Conservation (phyloP, 2,329 filamentous ascomycete species). For the Aphanoascus verrucosus region DNA sequence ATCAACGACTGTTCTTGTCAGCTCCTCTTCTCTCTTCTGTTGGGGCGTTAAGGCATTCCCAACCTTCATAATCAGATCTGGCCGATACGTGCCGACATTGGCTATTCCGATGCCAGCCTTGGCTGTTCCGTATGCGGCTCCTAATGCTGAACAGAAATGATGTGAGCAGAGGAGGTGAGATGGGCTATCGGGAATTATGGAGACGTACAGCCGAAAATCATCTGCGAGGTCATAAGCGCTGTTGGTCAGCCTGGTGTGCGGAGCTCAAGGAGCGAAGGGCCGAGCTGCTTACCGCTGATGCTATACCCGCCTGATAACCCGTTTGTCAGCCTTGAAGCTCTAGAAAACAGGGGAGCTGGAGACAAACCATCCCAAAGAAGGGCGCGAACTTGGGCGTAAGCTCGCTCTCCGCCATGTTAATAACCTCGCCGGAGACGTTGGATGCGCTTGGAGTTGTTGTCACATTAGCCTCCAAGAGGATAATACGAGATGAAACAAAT, state of each 20-base stretch:
- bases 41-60: conserved; percentile 12
- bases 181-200: conserved; percentile 5
- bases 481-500: not conserved
- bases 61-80: conserved; percentile 61
- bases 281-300: conserved; percentile 35
- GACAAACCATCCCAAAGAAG: conserved; percentile 56
- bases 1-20: conserved; percentile 37
- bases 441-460: not conserved
- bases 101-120: conserved; percentile 59
- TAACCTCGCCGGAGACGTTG: not conserved
- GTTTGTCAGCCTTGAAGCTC: conserved; percentile 20
- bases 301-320: conserved; percentile 36
- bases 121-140: conserved; percentile 57
- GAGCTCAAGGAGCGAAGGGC: not conserved
- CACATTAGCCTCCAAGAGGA: not conserved
- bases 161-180: conserved; percentile 1
- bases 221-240: conserved; percentile 24
- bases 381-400: conserved; percentile 54
- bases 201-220: conserved; percentile 43
- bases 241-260: not conserved
- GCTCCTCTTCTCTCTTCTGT: conserved; percentile 2
- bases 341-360: not conserved
- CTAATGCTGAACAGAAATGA: conserved; percentile 40
- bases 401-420: conserved; percentile 39
- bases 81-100: conserved; percentile 54